A percentile compares a stretch with the other conserved stretches of the same genome.
phyloP scores from a whole-genome alignment of 148 eudicot species.

The Vaccinium vitisidaea region DNA sequence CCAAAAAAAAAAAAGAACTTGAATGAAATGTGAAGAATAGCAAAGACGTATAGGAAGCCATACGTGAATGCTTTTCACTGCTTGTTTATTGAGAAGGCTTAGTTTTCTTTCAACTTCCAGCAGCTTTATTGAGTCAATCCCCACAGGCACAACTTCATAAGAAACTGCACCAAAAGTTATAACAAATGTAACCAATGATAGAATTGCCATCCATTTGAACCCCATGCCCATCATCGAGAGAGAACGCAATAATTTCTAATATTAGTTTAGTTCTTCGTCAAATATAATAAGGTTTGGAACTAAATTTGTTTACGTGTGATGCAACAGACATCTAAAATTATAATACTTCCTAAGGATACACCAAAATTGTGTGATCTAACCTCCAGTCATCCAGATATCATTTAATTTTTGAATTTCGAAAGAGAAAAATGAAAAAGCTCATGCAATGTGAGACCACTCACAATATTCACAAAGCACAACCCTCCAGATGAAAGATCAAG shows the following conservation, averaged over 20 bases:
- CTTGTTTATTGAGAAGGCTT: constrained; percentile 22
- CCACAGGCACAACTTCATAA: constrained; percentile 9
- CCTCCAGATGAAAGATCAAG: not conserved
- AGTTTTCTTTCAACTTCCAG: constrained; percentile 23
- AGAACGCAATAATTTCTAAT: not conserved
- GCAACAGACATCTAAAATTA: not conserved
- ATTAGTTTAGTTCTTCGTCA: not conserved
- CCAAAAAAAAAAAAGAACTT: not conserved
- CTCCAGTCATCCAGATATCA: constrained; percentile 32
- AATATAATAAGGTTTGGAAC: not conserved
- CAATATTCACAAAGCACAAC: not conserved
- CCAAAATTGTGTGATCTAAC: constrained; percentile 31
- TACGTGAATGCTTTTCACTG: constrained; percentile 50
- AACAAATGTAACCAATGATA: not conserved
- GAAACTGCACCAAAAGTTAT: constrained; percentile 1
- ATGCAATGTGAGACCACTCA: not conserved
- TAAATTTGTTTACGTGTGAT: not conserved
- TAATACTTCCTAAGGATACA: not conserved
- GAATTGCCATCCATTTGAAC: constrained; percentile 15
- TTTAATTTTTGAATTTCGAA: constrained; percentile 12
- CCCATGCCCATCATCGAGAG: constrained; percentile 8
- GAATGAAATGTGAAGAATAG: not conserved
- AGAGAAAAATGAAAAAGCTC: not conserved
- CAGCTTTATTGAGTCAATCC: constrained; percentile 6
- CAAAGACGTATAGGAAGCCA: not conserved